Evolutionary conservation across 176 grass and related monocot genomes (phyloP).

Genomic region (Dactylis glomerata): DNA sequence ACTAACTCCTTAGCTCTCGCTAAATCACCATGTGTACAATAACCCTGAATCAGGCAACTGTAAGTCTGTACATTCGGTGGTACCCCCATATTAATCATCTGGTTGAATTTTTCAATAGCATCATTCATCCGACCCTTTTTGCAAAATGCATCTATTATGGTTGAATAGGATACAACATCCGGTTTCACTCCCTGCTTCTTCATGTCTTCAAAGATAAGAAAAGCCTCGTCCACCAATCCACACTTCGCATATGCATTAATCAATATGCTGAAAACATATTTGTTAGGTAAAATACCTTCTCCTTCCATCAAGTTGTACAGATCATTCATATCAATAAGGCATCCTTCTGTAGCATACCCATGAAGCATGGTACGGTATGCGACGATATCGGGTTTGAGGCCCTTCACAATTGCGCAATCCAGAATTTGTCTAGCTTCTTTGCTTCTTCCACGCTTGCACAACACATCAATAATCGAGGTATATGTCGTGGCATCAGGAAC

Average conservation of each 20-base stretch:
- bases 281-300: not conserved
- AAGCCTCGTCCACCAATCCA: not conserved
- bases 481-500: not conserved
- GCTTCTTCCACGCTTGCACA: not conserved
- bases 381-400: not conserved
- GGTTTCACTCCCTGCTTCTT: too few species aligned
- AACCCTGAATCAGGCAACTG: not conserved
- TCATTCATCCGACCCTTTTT: not conserved
- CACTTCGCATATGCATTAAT: not conserved
- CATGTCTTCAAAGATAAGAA: not conserved
- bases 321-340: not conserved
- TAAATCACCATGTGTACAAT: not conserved
- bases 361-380: not conserved
- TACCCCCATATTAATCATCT: not conserved
- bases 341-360: not conserved
- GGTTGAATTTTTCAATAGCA: not conserved
- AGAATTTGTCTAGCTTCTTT: not conserved
- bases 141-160: not conserved
- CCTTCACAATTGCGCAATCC: not conserved
- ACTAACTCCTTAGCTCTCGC: not conserved
- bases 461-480: too few species aligned
- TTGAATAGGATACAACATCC: too few species aligned
- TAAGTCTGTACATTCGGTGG: not conserved
- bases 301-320: not conserved
- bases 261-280: not conserved